A percentile compares a stretch with the other conserved stretches of the same genome.
Evolutionary conservation across 2,329 filamentous ascomycete species (phyloP).

Genomic region (Colletotrichum gloeosporioides): DNA sequence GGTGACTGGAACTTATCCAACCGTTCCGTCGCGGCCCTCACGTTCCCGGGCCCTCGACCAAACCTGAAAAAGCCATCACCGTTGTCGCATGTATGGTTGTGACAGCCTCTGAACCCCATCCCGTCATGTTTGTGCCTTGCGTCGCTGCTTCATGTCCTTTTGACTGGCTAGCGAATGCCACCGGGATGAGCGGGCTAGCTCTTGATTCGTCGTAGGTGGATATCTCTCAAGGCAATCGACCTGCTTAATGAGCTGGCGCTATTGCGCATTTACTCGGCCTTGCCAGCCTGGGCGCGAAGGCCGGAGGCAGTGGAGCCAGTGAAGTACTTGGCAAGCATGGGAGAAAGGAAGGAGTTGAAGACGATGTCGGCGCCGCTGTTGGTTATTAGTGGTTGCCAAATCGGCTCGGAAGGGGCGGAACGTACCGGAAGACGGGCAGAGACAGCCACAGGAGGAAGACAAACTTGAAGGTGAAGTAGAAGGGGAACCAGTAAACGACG

Average conservation of each 20-base stretch:
- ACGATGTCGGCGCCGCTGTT: constrained; percentile 89
- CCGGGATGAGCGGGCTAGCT: constrained; percentile 12
- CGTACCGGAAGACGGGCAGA: constrained; percentile 91
- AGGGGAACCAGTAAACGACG: constrained; percentile 94
- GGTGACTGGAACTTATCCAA: constrained; percentile 19
- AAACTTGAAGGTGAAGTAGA: constrained; percentile 99
- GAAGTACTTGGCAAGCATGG: constrained; percentile 94
- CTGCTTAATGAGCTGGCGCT: constrained; percentile 6
- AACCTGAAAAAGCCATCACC: constrained; percentile 19
- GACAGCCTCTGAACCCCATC: background rate
- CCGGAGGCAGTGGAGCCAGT: constrained; percentile 77
- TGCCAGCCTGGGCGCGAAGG: constrained; percentile 88
- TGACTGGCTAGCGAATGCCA: constrained; percentile 13
- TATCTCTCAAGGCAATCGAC: constrained; percentile 21
- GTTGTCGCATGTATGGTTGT: constrained; percentile 15
- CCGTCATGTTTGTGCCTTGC: constrained; percentile 4
- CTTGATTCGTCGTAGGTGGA: constrained; percentile 6
- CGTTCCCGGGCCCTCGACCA: constrained; percentile 3
- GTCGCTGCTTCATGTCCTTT: constrained; percentile 6
- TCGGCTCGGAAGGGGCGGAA: constrained; percentile 24
- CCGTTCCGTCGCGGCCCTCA: background rate
- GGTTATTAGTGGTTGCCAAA: constrained; percentile 23
- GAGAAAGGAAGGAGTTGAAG: constrained; percentile 95
- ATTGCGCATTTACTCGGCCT: constrained; percentile 62
- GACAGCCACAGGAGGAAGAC: constrained; percentile 96